A percentile compares a stretch with the other conserved stretches of the same genome.
Conservation (phyloP, 2,329 filamentous ascomycete species). For the Ophiostoma ulmi region DNA sequence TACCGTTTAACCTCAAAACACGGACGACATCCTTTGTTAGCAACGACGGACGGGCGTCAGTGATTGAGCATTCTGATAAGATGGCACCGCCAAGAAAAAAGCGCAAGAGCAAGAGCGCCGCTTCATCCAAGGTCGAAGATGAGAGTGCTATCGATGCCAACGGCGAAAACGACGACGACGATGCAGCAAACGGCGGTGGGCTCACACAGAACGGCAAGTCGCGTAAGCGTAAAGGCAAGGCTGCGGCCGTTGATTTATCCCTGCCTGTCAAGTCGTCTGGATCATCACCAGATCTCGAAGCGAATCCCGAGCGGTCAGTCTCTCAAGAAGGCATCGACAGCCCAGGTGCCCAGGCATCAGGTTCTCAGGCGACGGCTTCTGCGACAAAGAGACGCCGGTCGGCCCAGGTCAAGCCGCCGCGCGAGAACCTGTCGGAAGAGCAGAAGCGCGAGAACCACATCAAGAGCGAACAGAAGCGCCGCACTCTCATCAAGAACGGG, state of each 20-base stretch:
- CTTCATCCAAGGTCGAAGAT: neutral
- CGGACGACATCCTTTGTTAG: slow-evolving; percentile 30
- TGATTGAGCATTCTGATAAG: slow-evolving; percentile 14
- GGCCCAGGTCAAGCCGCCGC: slow-evolving; percentile 39
- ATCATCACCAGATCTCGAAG: slow-evolving; percentile 5
- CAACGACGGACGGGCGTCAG: slow-evolving; percentile 28
- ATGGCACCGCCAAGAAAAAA: slow-evolving; percentile 47
- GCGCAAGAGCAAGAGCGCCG: slow-evolving; percentile 45
- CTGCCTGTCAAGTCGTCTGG: slow-evolving; percentile 8
- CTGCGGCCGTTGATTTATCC: neutral
- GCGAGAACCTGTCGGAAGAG: slow-evolving; percentile 72
- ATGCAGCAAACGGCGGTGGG: neutral
- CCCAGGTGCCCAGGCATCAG: neutral
- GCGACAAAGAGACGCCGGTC: slow-evolving; percentile 18
- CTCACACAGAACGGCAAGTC: slow-evolving; percentile 9
- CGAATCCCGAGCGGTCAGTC: neutral
- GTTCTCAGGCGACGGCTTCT: neutral
- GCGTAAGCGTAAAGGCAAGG: slow-evolving; percentile 22
- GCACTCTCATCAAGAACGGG: slow-evolving; percentile 74
- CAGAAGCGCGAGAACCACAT: slow-evolving; percentile 86
- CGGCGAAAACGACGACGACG: slow-evolving; percentile 5
- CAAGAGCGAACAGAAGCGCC: slow-evolving; percentile 77
- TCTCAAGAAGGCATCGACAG: neutral
- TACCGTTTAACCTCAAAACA: slow-evolving; percentile 29
- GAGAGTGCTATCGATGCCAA: slow-evolving; percentile 6